Conservation (phyloP, 306 rosid species). For the Hippophae gyantsensis region DNA sequence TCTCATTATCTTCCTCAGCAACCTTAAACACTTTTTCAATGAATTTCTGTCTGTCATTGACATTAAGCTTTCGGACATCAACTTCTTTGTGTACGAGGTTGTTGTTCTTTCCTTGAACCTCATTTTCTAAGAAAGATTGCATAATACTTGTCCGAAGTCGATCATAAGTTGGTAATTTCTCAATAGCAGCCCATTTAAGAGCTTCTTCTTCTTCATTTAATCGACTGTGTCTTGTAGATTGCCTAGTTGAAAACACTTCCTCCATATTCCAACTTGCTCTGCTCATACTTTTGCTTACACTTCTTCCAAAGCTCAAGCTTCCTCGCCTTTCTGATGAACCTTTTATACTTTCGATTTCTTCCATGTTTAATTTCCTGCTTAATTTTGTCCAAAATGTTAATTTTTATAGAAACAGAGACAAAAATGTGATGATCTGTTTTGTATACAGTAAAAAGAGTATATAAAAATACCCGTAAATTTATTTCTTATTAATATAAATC, state of each 20-base stretch:
- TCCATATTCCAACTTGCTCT: constrained; percentile 75
- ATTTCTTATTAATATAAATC: too few species aligned
- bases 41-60: constrained; percentile 56
- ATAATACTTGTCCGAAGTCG: constrained; percentile 74
- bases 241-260: constrained; percentile 52
- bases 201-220: constrained; percentile 72
- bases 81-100: constrained; percentile 49
- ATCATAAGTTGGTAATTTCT: constrained; percentile 73
- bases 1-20: constrained; percentile 91
- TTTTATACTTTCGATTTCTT: constrained; percentile 14
- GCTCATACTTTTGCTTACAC: constrained; percentile 58
- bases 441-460: too few species aligned
- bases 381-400: too few species aligned
- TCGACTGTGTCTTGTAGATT: constrained; percentile 25
- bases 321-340: constrained; percentile 15
- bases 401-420: too few species aligned
- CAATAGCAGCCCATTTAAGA: constrained; percentile 91
- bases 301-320: constrained; percentile 25
- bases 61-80: constrained; percentile 61
- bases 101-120: constrained; percentile 14
- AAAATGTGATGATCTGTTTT: too few species aligned
- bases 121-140: constrained; percentile 31
- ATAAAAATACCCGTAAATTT: too few species aligned
- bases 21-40: constrained; percentile 65
- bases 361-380: constrained; percentile 27